These are phyloP conservation scores for Blastocystis sp. DNA, from an alignment of 352 stramenopile species.

Conservation along the genomic window DNA sequence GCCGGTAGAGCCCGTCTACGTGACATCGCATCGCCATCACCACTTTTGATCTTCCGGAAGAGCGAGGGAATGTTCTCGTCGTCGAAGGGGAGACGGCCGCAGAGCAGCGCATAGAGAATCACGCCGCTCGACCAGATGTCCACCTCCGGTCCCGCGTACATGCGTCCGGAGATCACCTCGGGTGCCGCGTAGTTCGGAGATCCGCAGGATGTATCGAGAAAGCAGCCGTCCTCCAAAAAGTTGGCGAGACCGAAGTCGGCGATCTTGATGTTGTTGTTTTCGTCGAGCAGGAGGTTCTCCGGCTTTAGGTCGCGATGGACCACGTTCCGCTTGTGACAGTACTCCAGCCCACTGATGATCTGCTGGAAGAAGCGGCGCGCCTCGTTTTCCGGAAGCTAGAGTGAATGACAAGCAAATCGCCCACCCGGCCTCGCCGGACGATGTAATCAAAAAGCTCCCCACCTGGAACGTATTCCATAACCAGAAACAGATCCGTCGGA, in stretches of 20 bases:
- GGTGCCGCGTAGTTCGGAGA: slow-evolving; percentile 97
- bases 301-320: slow-evolving; percentile 95
- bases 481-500: slow-evolving; percentile 88
- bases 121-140: slow-evolving; percentile 98
- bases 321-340: slow-evolving; percentile 97
- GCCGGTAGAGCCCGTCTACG: slow-evolving; percentile 78
- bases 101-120: slow-evolving; percentile 96
- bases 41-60: slow-evolving; percentile 95
- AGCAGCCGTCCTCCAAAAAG: slow-evolving; percentile 92
- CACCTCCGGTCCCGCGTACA: slow-evolving; percentile 94
- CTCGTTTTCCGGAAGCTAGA: slow-evolving; percentile 83
- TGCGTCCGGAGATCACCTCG: slow-evolving; percentile 85
- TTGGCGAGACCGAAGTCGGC: slow-evolving; percentile 98
- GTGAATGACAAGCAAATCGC: slow-evolving; percentile 45
- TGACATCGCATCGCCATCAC: slow-evolving; percentile 48
- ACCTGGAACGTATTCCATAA: slow-evolving; percentile 81
- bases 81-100: slow-evolving; percentile 86
- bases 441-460: slow-evolving; percentile 96
- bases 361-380: slow-evolving; percentile 97
- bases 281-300: slow-evolving; percentile 90
- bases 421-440: slow-evolving; percentile 64
- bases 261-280: slow-evolving; percentile 98
- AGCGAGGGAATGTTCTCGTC: slow-evolving; percentile 94
- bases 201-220: slow-evolving; percentile 88
- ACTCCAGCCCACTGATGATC: slow-evolving; percentile 85